Percentiles rank a stretch among this genome's conserved stretches.
These are phyloP conservation scores for Artomyces pyxidatus DNA, from an alignment of 768 basidiomycete species.

Conservation along the genomic window DNA sequence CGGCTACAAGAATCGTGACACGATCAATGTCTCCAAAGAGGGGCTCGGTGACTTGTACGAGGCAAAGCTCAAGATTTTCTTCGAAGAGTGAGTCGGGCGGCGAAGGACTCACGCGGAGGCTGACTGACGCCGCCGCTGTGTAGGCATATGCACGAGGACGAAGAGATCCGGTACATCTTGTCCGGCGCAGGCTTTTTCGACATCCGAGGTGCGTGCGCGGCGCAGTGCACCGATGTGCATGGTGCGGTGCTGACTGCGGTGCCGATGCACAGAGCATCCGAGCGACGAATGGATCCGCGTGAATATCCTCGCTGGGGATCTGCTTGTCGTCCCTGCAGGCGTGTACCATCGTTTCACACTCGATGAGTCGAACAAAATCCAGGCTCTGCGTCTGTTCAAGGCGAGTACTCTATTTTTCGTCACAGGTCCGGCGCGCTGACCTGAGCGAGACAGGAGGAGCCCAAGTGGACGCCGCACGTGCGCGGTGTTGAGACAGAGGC, in stretches of 20 bases:
- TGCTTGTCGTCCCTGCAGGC: constrained; percentile 81
- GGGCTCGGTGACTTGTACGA: constrained; percentile 82
- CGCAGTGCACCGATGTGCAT: not conserved
- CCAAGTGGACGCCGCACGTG: constrained; percentile 82
- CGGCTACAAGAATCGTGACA: constrained; percentile 79
- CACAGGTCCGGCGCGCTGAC: not conserved
- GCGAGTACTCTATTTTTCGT: constrained; percentile 30
- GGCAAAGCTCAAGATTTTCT: constrained; percentile 73
- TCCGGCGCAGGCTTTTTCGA: constrained; percentile 91
- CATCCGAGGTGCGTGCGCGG: constrained; percentile 55
- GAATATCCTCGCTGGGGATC: constrained; percentile 67
- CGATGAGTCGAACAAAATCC: constrained; percentile 64
- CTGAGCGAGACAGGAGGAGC: constrained; percentile 62
- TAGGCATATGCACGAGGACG: constrained; percentile 93
- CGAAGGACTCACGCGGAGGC: not conserved
- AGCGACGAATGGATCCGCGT: constrained; percentile 78
- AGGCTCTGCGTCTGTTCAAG: constrained; percentile 81
- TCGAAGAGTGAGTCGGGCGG: constrained; percentile 53
- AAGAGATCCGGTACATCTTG: constrained; percentile 87
- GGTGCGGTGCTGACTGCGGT: not conserved
- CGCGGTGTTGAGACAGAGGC: constrained; percentile 52
- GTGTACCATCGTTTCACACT: constrained; percentile 95
- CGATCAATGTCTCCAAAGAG: constrained; percentile 67
- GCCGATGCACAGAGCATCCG: constrained; percentile 60
- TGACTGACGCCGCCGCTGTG: not conserved